Evolutionary conservation across 2,329 filamentous ascomycete genomes (phyloP).

Genomic region (Fusarium redolens): DNA sequence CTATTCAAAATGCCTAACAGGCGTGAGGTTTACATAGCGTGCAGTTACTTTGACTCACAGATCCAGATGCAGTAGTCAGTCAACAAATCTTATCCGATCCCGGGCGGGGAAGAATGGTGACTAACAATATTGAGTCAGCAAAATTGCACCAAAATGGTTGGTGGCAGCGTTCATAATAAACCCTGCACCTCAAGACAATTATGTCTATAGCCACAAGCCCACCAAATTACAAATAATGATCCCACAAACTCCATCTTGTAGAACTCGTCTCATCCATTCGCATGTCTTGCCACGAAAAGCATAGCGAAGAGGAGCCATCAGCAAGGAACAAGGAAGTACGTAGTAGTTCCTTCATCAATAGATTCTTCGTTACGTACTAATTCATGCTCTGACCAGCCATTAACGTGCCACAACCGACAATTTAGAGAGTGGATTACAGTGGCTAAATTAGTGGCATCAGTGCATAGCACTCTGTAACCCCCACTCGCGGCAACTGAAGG

Average conservation of each 20-base stretch:
- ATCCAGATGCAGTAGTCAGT: not conserved
- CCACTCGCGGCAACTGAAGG: not conserved
- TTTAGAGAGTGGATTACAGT: not conserved
- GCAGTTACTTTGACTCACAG: not conserved
- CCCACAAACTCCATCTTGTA: not conserved
- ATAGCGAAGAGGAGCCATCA: not conserved
- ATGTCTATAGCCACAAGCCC: not conserved
- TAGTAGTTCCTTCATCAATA: not conserved
- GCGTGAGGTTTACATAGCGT: not conserved
- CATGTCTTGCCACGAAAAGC: not conserved
- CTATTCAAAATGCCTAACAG: too few relatives aligned
- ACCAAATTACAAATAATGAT: not conserved
- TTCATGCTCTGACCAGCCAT: too few relatives aligned
- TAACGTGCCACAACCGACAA: not conserved
- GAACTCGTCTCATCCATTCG: not conserved
- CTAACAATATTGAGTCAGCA: not conserved
- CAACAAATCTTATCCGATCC: not conserved
- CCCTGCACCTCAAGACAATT: not conserved
- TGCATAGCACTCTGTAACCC: not conserved
- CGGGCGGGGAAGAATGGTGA: not conserved
- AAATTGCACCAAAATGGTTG: accelerated
- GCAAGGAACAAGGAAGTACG: not conserved
- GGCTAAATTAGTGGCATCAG: not conserved
- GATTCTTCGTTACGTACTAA: not conserved
- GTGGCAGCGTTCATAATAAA: not conserved